phyloP scores from a whole-genome alignment of 805 yeast species.

The Myxozyma melibiosi region DNA sequence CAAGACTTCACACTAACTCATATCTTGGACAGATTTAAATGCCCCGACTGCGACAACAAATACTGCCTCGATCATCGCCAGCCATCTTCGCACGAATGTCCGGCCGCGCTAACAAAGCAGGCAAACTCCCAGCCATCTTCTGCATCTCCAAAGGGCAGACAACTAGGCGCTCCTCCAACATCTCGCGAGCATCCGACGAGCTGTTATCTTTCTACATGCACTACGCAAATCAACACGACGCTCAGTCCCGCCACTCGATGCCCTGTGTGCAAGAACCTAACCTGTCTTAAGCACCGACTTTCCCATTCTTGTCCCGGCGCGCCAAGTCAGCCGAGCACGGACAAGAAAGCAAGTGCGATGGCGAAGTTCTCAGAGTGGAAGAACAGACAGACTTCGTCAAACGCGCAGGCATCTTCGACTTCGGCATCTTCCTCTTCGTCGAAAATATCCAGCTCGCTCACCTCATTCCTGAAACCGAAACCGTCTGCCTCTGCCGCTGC shows the following conservation, averaged over 20 bases:
- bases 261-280: constrained; percentile 53
- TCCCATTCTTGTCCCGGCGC: constrained; percentile 29
- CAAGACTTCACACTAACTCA: neutral
- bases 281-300: constrained; percentile 38
- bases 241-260: constrained; percentile 53
- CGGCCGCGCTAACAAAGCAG: constrained; percentile 11
- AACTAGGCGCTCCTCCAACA: constrained; percentile 39
- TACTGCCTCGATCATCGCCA: constrained; percentile 57
- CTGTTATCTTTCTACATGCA: constrained; percentile 17
- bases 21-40: constrained; percentile 43
- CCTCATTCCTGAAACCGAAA: constrained; percentile 15
- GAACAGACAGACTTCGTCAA: constrained; percentile 10
- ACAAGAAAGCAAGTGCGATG: constrained; percentile 25
- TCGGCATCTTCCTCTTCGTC: neutral
- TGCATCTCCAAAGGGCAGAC: neutral
- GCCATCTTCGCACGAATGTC: constrained; percentile 43
- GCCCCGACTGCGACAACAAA: constrained; percentile 51
- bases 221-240: constrained; percentile 32
- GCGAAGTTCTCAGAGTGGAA: constrained; percentile 34
- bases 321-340: constrained; percentile 5
- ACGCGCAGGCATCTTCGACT: neutral
- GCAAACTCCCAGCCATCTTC: neutral
- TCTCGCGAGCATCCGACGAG: constrained; percentile 31
- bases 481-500: constrained; percentile 8
- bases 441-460: neutral